phyloP scores from a whole-genome alignment of 1,284 basidiomycete genomes.

The Boletus sp. region DNA sequence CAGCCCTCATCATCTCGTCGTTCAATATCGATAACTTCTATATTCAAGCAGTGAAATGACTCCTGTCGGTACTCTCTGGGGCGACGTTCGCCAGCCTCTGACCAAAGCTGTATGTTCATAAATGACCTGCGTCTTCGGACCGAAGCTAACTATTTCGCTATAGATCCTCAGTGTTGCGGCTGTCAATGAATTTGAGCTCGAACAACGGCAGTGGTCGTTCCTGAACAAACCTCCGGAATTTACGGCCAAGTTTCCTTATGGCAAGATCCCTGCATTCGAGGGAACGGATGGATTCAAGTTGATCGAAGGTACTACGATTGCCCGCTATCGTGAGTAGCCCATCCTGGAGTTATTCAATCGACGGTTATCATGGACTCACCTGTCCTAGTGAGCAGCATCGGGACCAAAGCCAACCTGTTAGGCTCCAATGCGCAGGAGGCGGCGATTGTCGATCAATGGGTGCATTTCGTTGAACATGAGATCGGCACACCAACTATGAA shows the following conservation, averaged over 20 bases:
- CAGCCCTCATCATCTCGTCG: neutral
- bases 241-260: constrained; percentile 45
- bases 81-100: constrained; percentile 21
- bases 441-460: constrained; percentile 55
- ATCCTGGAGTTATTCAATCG: too few species aligned
- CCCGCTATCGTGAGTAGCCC: constrained; percentile 52
- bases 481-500: constrained; percentile 15
- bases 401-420: constrained; percentile 48
- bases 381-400: constrained; percentile 44
- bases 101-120: constrained; percentile 28
- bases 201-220: constrained; percentile 12
- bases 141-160: neutral
- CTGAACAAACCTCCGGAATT: constrained; percentile 42
- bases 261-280: constrained; percentile 56
- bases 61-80: constrained; percentile 25
- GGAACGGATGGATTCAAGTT: constrained; percentile 50
- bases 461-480: constrained; percentile 52
- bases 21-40: neutral
- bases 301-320: constrained; percentile 55
- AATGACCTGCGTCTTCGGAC: too few species aligned
- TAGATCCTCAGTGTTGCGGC: constrained; percentile 27
- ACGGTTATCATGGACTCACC: neutral
- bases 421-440: constrained; percentile 44
- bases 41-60: constrained; percentile 14
- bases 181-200: constrained; percentile 16